A percentile compares a stretch with the other conserved stretches of the same genome.
Evolutionary conservation across 306 rosid species (phyloP).

Genomic region (Pueraria montana): DNA sequence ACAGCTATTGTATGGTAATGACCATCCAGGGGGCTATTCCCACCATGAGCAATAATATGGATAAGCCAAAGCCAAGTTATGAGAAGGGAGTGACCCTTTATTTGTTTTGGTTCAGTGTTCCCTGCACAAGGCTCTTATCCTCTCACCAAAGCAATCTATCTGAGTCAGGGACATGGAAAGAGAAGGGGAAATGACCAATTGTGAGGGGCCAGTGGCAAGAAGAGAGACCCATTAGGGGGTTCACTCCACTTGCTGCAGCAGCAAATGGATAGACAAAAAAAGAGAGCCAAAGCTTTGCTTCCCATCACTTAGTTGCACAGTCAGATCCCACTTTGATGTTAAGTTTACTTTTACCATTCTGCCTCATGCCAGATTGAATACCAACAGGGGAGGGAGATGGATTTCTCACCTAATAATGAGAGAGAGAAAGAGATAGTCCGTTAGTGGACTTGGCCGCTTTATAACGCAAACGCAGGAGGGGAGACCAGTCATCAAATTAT

Average conservation of each 20-base stretch:
- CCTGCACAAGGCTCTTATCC: constrained; percentile 47
- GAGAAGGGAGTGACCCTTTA: constrained; percentile 41
- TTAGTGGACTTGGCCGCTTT: constrained; percentile 57
- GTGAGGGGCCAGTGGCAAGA: constrained; percentile 20
- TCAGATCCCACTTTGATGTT: constrained; percentile 77
- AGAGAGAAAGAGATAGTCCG: constrained; percentile 39
- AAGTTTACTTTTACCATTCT: constrained; percentile 59
- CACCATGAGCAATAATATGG: constrained; percentile 60
- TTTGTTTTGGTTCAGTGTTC: constrained; percentile 21
- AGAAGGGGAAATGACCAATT: constrained; percentile 26
- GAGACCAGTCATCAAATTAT: constrained; percentile 68
- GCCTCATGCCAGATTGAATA: constrained; percentile 62
- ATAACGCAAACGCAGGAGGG: constrained; percentile 66
- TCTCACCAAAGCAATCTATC: constrained; percentile 38
- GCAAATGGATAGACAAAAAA: constrained; percentile 58
- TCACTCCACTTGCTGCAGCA: constrained; percentile 49
- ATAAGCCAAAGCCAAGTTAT: constrained; percentile 52
- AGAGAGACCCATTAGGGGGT: constrained; percentile 13
- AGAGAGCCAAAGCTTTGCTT: constrained; percentile 57
- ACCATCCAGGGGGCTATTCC: constrained; percentile 52
- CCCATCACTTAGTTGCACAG: constrained; percentile 68
- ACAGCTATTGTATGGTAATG: constrained; percentile 50
- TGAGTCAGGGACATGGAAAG: constrained; percentile 27
- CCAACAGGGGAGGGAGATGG: constrained; percentile 64
- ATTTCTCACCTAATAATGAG: constrained; percentile 57